A percentile compares a stretch with the other conserved stretches of the same genome.
These are phyloP conservation scores for Acanthamoeba castellanii DNA, from an alignment of 208 protist species.

Conservation along the genomic window DNA sequence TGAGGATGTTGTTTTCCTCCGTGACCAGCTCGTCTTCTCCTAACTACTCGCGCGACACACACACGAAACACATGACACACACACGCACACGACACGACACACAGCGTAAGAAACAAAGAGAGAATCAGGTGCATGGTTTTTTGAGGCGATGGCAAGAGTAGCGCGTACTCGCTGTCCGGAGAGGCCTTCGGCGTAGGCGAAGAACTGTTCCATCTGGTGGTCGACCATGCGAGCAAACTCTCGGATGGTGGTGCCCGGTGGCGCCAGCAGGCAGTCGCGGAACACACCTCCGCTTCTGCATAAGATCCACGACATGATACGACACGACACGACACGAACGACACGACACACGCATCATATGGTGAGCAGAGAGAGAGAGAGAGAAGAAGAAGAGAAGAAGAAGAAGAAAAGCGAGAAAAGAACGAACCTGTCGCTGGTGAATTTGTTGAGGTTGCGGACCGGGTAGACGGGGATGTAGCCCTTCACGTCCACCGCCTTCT, in stretches of 20 bases:
- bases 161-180: constrained; percentile 77
- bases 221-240: constrained; percentile 81
- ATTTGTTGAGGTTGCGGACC: constrained; percentile 80
- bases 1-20: constrained; percentile 84
- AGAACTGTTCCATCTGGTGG: constrained; percentile 82
- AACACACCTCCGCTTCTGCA: constrained; percentile 75
- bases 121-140: no score
- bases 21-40: constrained; percentile 82
- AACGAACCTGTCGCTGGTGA: constrained; percentile 71
- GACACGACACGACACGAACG: not conserved
- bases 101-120: not conserved
- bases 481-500: constrained; percentile 81
- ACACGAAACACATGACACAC: not conserved
- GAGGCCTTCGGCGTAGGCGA: constrained; percentile 82
- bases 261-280: constrained; percentile 81
- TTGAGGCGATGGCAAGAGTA: not conserved
- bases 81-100: not conserved
- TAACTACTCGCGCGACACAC: constrained; percentile 17
- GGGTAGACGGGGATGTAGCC: constrained; percentile 79
- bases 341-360: not conserved
- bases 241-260: constrained; percentile 78
- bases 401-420: not conserved
- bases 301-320: not conserved
- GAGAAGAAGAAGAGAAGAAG: not conserved
- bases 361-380: not conserved